phyloP scores from a whole-genome alignment of 2,329 filamentous ascomycete genomes.

The Colletotrichum karsti region DNA sequence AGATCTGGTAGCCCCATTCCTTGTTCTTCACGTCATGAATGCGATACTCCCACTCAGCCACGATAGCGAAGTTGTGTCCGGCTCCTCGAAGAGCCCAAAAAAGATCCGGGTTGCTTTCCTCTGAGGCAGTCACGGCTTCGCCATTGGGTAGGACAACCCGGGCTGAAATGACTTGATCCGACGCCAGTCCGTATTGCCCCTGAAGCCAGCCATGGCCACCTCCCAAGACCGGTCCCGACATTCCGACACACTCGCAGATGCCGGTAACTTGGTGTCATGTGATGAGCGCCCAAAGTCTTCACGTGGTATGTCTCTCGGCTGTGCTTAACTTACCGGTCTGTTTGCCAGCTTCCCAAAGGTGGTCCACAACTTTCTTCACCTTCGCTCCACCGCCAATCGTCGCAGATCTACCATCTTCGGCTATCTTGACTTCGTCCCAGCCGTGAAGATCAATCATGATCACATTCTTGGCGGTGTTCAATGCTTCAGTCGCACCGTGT shows the following conservation, averaged over 20 bases:
- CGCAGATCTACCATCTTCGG: constrained; percentile 19
- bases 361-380: constrained; percentile 16
- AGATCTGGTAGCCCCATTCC: constrained; percentile 32
- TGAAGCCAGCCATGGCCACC: constrained; percentile 29
- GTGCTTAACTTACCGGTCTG: constrained; percentile 1
- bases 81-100: constrained; percentile 61
- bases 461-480: constrained; percentile 12
- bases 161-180: constrained; percentile 43
- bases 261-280: constrained; percentile 24
- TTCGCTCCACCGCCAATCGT: constrained; percentile 30
- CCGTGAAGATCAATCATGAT: constrained; percentile 34
- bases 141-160: constrained; percentile 38
- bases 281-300: background rate
- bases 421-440: constrained; percentile 19
- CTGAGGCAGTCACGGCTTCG: constrained; percentile 33
- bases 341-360: constrained; percentile 6
- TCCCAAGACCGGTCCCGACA: constrained; percentile 30
- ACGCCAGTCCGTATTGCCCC: constrained; percentile 26
- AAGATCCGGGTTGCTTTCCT: constrained; percentile 43
- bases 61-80: constrained; percentile 59
- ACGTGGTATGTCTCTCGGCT: too few species aligned
- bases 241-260: constrained; percentile 38
- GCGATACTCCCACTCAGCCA: constrained; percentile 49
- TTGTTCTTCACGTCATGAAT: constrained; percentile 33
- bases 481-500: constrained; percentile 27